Evolutionary conservation across 345 rosid species (phyloP).

Genomic region (Salix viminalis): DNA sequence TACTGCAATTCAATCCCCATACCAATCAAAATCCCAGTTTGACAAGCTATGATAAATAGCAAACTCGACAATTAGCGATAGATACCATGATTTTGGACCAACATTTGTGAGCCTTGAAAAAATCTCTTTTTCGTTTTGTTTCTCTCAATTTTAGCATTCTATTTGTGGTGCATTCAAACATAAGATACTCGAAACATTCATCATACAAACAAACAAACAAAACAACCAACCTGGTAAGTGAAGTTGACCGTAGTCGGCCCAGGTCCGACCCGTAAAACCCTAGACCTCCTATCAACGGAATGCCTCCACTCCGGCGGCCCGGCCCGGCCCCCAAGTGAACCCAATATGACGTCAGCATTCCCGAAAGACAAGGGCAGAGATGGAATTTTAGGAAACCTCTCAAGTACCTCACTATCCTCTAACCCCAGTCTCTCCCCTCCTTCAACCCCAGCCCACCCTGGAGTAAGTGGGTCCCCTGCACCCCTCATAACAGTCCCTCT

Average conservation of each 20-base stretch:
- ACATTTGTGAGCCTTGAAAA: background rate
- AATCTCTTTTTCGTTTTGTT: background rate
- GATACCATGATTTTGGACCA: background rate
- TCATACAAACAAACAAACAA: background rate
- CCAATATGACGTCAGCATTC: conserved; percentile 62
- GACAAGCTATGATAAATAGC: background rate
- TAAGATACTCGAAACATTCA: background rate
- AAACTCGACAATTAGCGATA: background rate
- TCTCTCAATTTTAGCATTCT: background rate
- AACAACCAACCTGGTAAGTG: conserved; percentile 60
- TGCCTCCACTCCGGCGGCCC: conserved; percentile 59
- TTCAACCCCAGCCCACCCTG: conserved; percentile 81
- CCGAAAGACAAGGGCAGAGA: conserved; percentile 73
- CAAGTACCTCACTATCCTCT: conserved; percentile 49
- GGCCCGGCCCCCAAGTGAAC: conserved; percentile 51
- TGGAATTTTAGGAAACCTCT: conserved; percentile 65
- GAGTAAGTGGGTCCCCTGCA: conserved; percentile 85
- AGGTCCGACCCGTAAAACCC: conserved; percentile 54
- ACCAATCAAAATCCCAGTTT: background rate
- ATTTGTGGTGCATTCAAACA: background rate
- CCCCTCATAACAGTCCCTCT: conserved; percentile 97
- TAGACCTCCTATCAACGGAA: conserved; percentile 28
- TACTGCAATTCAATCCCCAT: background rate
- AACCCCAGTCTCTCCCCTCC: conserved; percentile 63
- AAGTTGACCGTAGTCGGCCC: conserved; percentile 66